Conservation (phyloP, 2,329 filamentous ascomycete species). For the Penicillium capsulatum region DNA sequence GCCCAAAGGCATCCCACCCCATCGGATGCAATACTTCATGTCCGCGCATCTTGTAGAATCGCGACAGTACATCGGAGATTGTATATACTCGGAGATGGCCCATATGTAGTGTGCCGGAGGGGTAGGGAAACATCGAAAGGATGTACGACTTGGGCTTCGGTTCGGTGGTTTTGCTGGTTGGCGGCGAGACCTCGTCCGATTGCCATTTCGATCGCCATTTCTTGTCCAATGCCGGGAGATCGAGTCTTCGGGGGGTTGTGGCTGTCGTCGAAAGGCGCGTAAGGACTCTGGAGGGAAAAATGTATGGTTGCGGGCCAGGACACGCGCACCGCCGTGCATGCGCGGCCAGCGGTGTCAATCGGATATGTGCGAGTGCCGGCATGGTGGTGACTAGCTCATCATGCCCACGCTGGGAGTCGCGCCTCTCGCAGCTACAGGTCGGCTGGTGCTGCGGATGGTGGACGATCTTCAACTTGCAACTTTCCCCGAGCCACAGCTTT, state of each 20-base stretch:
- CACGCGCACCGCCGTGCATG: constrained; percentile 18
- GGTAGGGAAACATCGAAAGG: constrained; percentile 90
- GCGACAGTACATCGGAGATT: constrained; percentile 78
- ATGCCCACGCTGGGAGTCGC: constrained; percentile 5
- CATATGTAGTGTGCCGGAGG: constrained; percentile 79
- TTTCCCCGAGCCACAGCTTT: constrained; percentile 17
- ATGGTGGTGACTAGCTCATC: constrained; percentile 25
- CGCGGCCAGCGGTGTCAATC: constrained; percentile 22
- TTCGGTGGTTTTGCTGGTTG: constrained; percentile 7
- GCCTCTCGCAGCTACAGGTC: constrained; percentile 1
- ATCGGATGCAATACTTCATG: constrained; percentile 78
- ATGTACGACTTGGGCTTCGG: constrained; percentile 58
- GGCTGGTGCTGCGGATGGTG: constrained; percentile 1
- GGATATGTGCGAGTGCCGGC: constrained; percentile 27
- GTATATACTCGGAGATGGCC: constrained; percentile 87
- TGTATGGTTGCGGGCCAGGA: constrained; percentile 8
- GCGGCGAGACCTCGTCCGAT: constrained; percentile 11
- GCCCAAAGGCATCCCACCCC: constrained; percentile 89
- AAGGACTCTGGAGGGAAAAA: constrained; percentile 13
- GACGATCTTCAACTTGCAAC: constrained; percentile 21
- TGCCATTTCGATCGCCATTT: constrained; percentile 56
- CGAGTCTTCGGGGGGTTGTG: constrained; percentile 28
- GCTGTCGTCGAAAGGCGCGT: constrained; percentile 27
- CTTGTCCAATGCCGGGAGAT: constrained; percentile 46
- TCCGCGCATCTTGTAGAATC: constrained; percentile 71